Conservation (phyloP, 164 flowering plant species). For the Aristolochia contorta region DNA sequence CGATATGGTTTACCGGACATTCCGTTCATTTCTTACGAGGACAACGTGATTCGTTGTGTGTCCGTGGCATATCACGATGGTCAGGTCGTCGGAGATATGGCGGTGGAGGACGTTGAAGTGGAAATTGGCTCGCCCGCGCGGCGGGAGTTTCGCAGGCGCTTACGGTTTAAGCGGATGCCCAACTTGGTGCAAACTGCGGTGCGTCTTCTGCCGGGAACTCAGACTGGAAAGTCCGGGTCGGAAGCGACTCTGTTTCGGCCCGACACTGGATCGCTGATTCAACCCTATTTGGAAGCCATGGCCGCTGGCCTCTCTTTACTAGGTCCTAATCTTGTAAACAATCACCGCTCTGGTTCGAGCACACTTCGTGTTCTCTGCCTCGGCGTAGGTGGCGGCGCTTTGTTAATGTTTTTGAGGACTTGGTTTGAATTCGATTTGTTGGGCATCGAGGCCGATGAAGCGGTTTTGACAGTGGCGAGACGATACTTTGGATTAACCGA, state of each 20-base stretch:
- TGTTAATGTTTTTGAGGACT: conserved; percentile 40
- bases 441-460: conserved; percentile 69
- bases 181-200: conserved; percentile 73
- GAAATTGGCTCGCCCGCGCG: conserved; percentile 1
- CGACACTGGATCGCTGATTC: conserved; percentile 45
- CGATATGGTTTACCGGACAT: conserved; percentile 26
- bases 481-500: conserved; percentile 58
- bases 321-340: conserved; percentile 25
- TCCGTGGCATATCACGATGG: conserved; percentile 40
- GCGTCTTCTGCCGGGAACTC: conserved; percentile 23
- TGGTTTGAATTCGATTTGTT: conserved; percentile 56
- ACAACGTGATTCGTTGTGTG: conserved; percentile 37
- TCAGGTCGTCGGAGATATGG: conserved; percentile 58
- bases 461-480: conserved; percentile 47
- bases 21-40: conserved; percentile 58
- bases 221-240: conserved; percentile 9
- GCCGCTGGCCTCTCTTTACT: conserved; percentile 59
- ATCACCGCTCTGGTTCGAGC: conserved; percentile 23
- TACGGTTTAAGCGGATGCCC: conserved; percentile 90
- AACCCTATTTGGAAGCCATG: conserved; percentile 78
- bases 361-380: conserved; percentile 55
- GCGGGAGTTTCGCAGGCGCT: conserved; percentile 49
- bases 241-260: conserved; percentile 26
- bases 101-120: conserved; percentile 74
- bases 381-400: conserved; percentile 90